These are phyloP conservation scores for Rasamsonia emersonii DNA, from an alignment of 2,329 filamentous ascomycete species.

Conservation along the genomic window DNA sequence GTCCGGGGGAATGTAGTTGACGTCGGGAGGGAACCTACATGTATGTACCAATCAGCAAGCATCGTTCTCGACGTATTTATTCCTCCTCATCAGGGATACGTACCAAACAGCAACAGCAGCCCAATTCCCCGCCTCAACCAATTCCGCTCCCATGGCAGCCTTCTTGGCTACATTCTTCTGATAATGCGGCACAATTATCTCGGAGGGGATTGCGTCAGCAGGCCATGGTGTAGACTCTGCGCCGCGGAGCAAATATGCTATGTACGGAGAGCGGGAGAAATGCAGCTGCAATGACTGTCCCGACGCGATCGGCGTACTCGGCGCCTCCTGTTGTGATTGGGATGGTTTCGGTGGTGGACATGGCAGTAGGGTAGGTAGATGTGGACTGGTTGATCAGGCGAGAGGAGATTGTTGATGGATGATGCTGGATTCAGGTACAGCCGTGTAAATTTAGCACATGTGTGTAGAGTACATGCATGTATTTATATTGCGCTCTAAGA, in stretches of 20 bases:
- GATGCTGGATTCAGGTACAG: too few relatives aligned
- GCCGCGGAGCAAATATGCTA: neutral
- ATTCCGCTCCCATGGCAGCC: neutral
- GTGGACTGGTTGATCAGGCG: too few relatives aligned
- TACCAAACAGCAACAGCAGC: neutral
- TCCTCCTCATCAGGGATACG: neutral
- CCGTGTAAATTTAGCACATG: too few relatives aligned
- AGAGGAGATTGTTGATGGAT: too few relatives aligned
- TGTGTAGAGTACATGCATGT: too few relatives aligned
- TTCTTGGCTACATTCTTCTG: neutral
- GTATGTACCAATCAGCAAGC: too few relatives aligned
- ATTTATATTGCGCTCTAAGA: too few relatives aligned
- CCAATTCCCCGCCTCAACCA: conserved; percentile 4
- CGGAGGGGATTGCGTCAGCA: neutral
- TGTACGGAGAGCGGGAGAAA: conserved; percentile 1
- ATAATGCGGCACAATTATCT: neutral
- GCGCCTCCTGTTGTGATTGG: conserved; percentile 1
- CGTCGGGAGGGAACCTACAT: conserved; percentile 2
- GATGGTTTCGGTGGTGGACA: too few relatives aligned
- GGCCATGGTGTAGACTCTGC: conserved; percentile 1
- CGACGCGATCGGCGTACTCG: conserved; percentile 1
- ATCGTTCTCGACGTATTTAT: neutral
- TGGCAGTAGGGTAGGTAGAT: too few relatives aligned
- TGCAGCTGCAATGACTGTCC: neutral
- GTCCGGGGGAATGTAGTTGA: neutral